Conservation (phyloP, 2,329 filamentous ascomycete species). For the Coleophoma eucalyptorum region DNA sequence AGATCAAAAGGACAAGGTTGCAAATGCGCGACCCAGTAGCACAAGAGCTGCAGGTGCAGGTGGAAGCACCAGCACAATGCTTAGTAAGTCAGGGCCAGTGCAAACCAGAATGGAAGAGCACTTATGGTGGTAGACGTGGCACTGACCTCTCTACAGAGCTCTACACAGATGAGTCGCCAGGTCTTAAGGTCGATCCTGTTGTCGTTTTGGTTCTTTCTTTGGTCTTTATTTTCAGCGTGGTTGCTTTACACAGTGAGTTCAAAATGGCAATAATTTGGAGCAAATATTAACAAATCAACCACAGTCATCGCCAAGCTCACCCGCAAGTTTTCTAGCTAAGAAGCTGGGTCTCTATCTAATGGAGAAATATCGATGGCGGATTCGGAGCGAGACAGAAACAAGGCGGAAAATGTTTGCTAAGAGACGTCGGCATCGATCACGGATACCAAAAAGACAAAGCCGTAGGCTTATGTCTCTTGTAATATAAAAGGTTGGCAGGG, state of each 20-base stretch:
- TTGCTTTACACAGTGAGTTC: constrained; percentile 80
- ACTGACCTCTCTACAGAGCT: constrained; percentile 51
- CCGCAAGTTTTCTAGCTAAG: constrained; percentile 65
- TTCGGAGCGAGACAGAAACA: too few relatives aligned
- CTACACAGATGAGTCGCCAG: constrained; percentile 97
- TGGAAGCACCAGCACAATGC: constrained; percentile 96
- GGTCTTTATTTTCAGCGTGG: constrained; percentile 98
- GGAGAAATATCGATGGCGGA: too few relatives aligned
- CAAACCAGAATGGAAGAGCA: background rate
- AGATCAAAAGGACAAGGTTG: constrained; percentile 95
- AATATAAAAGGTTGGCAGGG: too few relatives aligned
- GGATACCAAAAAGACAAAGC: too few relatives aligned
- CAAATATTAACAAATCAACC: constrained; percentile 1
- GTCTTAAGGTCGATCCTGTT: constrained; percentile 95
- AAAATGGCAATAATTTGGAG: background rate
- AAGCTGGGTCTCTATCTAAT: too few relatives aligned
- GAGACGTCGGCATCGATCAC: too few relatives aligned
- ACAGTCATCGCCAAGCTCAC: constrained; percentile 94
- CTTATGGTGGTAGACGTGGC: background rate
- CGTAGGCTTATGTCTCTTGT: too few relatives aligned
- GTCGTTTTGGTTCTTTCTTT: constrained; percentile 94
- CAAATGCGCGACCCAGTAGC: constrained; percentile 88
- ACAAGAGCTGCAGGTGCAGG: constrained; percentile 92
- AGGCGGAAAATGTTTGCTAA: too few relatives aligned
- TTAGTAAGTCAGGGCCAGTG: constrained; percentile 61